Evolutionary conservation across 1,284 basidiomycete genomes (phyloP), one percentile per base, ranked within the genome.

Genomic region (Anthracocystis panici-leucophaei): DNA sequence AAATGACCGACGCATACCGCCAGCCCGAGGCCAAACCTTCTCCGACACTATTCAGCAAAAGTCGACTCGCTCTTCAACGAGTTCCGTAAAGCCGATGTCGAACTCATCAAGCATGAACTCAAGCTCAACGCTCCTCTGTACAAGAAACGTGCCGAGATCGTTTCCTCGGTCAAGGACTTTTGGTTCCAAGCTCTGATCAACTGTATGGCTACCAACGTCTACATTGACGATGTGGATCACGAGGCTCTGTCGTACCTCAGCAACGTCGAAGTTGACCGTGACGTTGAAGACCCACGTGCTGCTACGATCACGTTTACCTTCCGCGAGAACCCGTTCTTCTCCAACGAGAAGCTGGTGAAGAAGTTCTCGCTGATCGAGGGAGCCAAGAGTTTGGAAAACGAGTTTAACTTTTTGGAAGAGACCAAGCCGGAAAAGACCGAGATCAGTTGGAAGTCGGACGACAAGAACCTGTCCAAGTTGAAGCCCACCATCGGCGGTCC

Each of bases 371-470:
- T 78, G 21, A 64, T 68, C 42, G 67, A 75, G 0, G 81, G 81
- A 35, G 79, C 83, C 25, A 65, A 74, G 45, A 41, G 59, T 23
- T 65, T 80, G 23, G 65, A 77, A 42, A 61, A 76, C 38, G 77
- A 83, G 55, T 84, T 82, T 52, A 83, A 83, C 69, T 82, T 84
- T 56, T 42, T 75, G 38, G 65, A 80, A 31, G 73, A 82, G 70
- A 78, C 78, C 33, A 68, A 74, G 78, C 84, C 80, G 14, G 62
- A 76, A 38, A 74, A 71, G 67, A 78, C 78, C 27, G 89, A 89
- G 86, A 92, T 95, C 73, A 86, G 90, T 83, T 95, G 93, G 93
- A 95, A 94, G 86, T 90, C 91, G 75, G 87, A 90, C 48, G 88
- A 90, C 49, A 91, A 92, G 76, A 91, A 91, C 51, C 85, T 94